Evolutionary conservation across 2,329 filamentous ascomycete genomes (phyloP), one percentile per base, ranked within the genome.

Genomic region (Whalleya microplaca): DNA sequence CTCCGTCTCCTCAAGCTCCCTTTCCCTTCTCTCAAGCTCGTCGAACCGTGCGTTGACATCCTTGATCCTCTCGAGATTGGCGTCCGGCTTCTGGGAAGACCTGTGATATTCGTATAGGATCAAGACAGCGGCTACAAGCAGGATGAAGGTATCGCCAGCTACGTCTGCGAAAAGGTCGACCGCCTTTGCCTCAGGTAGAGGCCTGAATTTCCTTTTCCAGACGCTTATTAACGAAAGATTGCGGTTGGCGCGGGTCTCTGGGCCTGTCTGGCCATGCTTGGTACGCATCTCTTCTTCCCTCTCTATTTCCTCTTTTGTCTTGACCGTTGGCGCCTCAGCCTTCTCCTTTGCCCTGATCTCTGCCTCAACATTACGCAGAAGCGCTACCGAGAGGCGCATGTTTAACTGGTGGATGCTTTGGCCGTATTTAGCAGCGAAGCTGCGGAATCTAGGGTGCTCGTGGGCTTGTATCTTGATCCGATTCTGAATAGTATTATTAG

Each of bases 111-210:
- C 85, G 69, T 84, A 88, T 37, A 87, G 72, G 53, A 88, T 80
- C 48, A 88, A 69, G 19, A 71, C 78, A 14, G 77, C 75, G 6
- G 84, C 85, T 21, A 88, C 84, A 5, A 78, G 67, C 19, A 88
- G 76, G 57, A 88, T 87, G 66, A 88, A 88, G 16, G 76, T 74
- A 62, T 88, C 85, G 41, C 85, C 85, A 48, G 85, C 74, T 16
- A 88, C 85, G 65, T 88, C 85, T 42, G 85, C 86, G 64, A 88
- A 88, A 7, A 88, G 73, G 65, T 88, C 85, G 10, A 88, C 85
- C 8, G 85, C 85, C 71, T 88, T 88, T 16, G 72, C 77, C 67
- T 88, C 85, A 9, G 85, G 84, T n/a, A 88, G 73, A 6, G 84
- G 72, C 49, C 85, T 76, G 67, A 88, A 88, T 66, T 83, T 84